phyloP scores from a whole-genome alignment of 2,329 filamentous ascomycete species.

The Microascus cirrosus region DNA sequence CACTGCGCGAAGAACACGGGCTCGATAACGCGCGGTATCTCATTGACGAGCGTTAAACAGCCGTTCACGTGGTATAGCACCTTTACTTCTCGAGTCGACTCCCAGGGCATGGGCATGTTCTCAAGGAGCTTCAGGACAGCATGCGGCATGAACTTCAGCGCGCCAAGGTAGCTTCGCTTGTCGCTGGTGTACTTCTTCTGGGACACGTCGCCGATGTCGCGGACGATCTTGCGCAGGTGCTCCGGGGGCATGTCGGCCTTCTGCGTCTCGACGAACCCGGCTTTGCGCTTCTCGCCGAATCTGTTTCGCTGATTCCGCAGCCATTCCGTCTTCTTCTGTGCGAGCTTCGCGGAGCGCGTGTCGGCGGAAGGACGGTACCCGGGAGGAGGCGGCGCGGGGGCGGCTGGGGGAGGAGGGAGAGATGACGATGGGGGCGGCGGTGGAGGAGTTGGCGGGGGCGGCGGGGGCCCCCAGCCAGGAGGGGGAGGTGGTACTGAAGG shows the following conservation, averaged over 20 bases:
- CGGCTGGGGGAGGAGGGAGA: constrained; percentile 46
- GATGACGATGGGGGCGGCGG: constrained; percentile 43
- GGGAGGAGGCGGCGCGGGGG: constrained; percentile 65
- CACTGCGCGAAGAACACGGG: constrained; percentile 97
- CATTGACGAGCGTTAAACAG: constrained; percentile 92
- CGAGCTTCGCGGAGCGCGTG: constrained; percentile 83
- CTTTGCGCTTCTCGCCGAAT: constrained; percentile 94
- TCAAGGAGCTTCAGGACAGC: constrained; percentile 93
- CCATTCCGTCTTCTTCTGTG: constrained; percentile 99
- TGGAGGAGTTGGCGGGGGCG: constrained; percentile 40
- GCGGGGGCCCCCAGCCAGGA: constrained; percentile 42
- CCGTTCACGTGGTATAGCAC: constrained; percentile 98
- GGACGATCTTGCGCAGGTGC: constrained; percentile 95
- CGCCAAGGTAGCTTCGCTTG: constrained; percentile 94
- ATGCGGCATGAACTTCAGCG: constrained; percentile 98
- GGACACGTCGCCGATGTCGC: constrained; percentile 96
- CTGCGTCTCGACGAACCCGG: constrained; percentile 92
- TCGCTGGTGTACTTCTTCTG: constrained; percentile 99
- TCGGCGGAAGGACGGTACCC: constrained; percentile 74
- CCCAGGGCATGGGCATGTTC: constrained; percentile 99
- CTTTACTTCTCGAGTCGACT: constrained; percentile 90
- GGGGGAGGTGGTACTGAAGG: constrained; percentile 41
- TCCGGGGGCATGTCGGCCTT: constrained; percentile 98
- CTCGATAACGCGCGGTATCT: constrained; percentile 92
- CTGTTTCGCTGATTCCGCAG: constrained; percentile 79